A percentile compares a stretch with the other conserved stretches of the same genome.
Conservation (phyloP, 2,329 filamentous ascomycete genomes). For the Ceratocystis harringtonii region DNA sequence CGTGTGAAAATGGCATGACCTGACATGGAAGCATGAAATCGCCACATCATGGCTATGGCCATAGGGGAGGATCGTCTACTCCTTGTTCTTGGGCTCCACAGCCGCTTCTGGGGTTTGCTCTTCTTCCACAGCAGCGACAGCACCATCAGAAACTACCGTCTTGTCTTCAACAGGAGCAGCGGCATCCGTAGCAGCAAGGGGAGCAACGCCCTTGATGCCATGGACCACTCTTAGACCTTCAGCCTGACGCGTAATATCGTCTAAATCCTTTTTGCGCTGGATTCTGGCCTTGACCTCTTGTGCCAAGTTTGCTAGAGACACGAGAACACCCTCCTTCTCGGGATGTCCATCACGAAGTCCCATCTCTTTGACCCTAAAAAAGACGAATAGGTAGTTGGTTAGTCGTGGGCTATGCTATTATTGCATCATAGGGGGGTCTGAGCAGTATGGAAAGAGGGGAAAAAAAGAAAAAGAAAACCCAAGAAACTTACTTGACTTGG, state of each 20-base stretch:
- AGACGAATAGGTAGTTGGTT: background rate
- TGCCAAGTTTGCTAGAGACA: slow-evolving; percentile 49
- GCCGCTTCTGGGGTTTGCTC: slow-evolving; percentile 13
- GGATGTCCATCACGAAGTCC: slow-evolving; percentile 66
- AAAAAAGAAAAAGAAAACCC: background rate
- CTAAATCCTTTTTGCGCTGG: slow-evolving; percentile 30
- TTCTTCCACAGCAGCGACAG: slow-evolving; percentile 8
- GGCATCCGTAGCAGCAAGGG: slow-evolving; percentile 2
- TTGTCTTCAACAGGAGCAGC: background rate
- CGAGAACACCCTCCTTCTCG: slow-evolving; percentile 73
- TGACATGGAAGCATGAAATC: background rate
- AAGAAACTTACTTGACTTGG: slow-evolving; percentile 45
- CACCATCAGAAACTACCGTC: slow-evolving; percentile 10
- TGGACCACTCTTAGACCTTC: slow-evolving; percentile 33
- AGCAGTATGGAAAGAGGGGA: background rate
- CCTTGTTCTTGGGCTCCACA: slow-evolving; percentile 2
- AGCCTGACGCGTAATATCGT: slow-evolving; percentile 30
- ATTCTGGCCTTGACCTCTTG: slow-evolving; percentile 42
- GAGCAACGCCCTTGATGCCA: slow-evolving; percentile 28
- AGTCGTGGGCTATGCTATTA: background rate
- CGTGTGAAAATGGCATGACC: background rate
- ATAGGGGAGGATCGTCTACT: background rate
- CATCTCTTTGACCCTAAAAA: slow-evolving; percentile 51
- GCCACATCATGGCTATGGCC: background rate
- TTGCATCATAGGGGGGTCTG: background rate